These are phyloP conservation scores for Pluteus cervinus DNA, from an alignment of 768 basidiomycete species.

Conservation along the genomic window DNA sequence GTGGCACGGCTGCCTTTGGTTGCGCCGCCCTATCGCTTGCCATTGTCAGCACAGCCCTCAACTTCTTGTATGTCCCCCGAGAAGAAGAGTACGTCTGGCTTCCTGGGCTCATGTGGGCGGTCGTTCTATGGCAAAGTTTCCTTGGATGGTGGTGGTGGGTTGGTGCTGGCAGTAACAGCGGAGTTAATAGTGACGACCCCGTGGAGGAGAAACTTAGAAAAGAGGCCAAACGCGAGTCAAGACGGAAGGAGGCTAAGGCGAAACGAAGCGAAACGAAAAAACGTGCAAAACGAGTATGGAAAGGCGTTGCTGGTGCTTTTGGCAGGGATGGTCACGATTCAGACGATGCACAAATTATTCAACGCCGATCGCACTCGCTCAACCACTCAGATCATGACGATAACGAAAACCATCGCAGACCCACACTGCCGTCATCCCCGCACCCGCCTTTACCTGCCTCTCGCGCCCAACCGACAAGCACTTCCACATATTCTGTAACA, in stretches of 20 bases:
- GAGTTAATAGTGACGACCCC: slow-evolving; percentile 39
- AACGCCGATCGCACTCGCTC: too few relatives aligned
- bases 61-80: slow-evolving; percentile 79
- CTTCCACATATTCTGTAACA: slow-evolving; percentile 11
- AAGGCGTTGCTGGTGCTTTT: slow-evolving; percentile 51
- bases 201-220: slow-evolving; percentile 57
- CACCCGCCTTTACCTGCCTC: too few relatives aligned
- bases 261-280: slow-evolving; percentile 43
- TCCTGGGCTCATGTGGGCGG: slow-evolving; percentile 81
- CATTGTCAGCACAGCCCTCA: slow-evolving; percentile 74
- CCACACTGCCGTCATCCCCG: too few relatives aligned
- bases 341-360: too few relatives aligned
- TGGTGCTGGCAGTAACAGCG: slow-evolving; percentile 79
- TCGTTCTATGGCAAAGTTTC: slow-evolving; percentile 96
- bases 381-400: too few relatives aligned
- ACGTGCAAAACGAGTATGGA: slow-evolving; percentile 52
- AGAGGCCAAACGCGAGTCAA: slow-evolving; percentile 49
- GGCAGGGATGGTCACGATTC: slow-evolving; percentile 13
- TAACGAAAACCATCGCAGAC: not conserved
- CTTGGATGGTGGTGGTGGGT: slow-evolving; percentile 99
- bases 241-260: slow-evolving; percentile 40
- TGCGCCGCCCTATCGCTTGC: slow-evolving; percentile 80
- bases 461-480: too few relatives aligned
- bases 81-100: slow-evolving; percentile 91
- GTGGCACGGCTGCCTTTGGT: slow-evolving; percentile 94